Conservation (phyloP, 306 rosid species). For the Quercus glauca region DNA sequence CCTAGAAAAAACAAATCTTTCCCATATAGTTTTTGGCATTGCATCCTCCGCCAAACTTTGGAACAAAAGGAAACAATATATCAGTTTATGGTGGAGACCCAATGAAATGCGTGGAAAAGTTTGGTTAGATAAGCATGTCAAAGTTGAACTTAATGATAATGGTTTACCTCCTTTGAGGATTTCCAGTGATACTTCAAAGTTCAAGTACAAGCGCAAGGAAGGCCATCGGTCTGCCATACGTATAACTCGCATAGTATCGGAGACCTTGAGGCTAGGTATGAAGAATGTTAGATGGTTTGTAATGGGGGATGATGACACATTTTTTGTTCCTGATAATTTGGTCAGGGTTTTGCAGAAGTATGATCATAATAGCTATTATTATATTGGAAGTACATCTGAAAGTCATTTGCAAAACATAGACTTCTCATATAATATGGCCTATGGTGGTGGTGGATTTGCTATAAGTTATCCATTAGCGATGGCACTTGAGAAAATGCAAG, state of each 20-base stretch:
- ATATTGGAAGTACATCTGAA: conserved; percentile 69
- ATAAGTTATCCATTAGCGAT: conserved; percentile 60
- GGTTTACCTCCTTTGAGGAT: conserved; percentile 44
- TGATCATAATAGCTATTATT: conserved; percentile 59
- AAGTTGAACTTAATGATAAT: conserved; percentile 7
- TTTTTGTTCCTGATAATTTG: conserved; percentile 45
- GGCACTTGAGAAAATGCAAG: conserved; percentile 65
- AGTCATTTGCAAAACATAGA: conserved; percentile 66
- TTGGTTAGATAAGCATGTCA: conserved; percentile 55
- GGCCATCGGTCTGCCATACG: conserved; percentile 64
- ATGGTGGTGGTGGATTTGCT: conserved; percentile 77
- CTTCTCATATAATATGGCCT: conserved; percentile 73
- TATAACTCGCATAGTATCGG: not conserved
- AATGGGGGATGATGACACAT: conserved; percentile 35
- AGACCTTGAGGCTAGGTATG: too few relatives aligned
- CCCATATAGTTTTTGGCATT: conserved; percentile 71
- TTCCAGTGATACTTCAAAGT: conserved; percentile 46
- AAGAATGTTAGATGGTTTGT: conserved; percentile 16
- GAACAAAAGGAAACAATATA: conserved; percentile 60
- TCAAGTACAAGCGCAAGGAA: conserved; percentile 44
- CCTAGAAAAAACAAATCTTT: conserved; percentile 41
- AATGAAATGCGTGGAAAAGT: conserved; percentile 56
- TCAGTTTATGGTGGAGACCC: conserved; percentile 71
- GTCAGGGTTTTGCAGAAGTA: conserved; percentile 56
- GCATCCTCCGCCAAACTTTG: conserved; percentile 73